Base-by-base conservation (phyloP, 352 stramenopile genomes). In the Pythium pectinolyticum region DNA sequence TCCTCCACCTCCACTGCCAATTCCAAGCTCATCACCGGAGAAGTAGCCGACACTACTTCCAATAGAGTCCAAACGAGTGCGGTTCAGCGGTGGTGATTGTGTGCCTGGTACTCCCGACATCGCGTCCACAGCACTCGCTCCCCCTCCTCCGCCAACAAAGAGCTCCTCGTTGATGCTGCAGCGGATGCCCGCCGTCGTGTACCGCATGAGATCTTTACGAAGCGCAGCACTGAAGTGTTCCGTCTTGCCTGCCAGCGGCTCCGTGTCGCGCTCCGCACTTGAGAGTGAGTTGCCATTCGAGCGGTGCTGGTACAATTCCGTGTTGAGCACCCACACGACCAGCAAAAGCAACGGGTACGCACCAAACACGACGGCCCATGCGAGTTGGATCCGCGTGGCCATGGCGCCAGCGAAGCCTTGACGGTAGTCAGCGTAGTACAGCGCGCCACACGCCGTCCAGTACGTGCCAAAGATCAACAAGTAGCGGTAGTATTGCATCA, bases 401-500 rank as follows among this genome's bases (percentile, higher is more conserved):
- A 88, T 69, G 5, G 66, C 61, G 17, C 86, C 86, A 25, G 84
- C 62, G 57, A 92, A 95, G 4, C 60, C 40, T 57, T 90, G 69
- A 49, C 72, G 68, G 58, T 95, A 92, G 47, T 79, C 81, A 24
- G 74, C 76, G 58, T 90, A 93, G 51, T 95, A 95, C 22, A 95
- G 68, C 3, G 65, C 67, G 0, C 69, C 86, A 52, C 83, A 92
- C 12, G 82, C 65, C 1, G 72, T 61, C 86, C 86, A 95, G 65
- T 91, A 86, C 11, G 65, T 74, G 5, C 75, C 81, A 57, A 82
- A 95, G 41, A 92, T 77, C 35, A 95, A 62, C 39, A 92, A 50
- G 51, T 95, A 95, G 20, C 86, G 86, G 48, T 93, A 95, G 58
- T 95, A 95, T 69, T 95, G 86, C 10, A 95, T 73, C 41, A 95